phyloP scores from a whole-genome alignment of 306 rosid genomes.

The Herpetospermum pedunculosum region DNA sequence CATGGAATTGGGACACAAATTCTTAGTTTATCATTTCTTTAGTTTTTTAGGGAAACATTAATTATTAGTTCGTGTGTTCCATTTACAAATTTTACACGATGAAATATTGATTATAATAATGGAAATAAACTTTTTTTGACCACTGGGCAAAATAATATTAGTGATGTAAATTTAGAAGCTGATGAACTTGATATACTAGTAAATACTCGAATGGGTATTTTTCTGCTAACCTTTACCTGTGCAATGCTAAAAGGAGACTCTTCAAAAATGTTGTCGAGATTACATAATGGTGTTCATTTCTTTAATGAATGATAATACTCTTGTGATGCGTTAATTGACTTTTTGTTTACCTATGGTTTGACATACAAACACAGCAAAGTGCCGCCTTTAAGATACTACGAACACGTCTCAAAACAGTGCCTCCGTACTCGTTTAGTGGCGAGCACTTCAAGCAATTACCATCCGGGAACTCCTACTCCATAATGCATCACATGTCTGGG shows the following conservation, averaged over 20 bases:
- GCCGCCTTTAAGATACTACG: constrained; percentile 83
- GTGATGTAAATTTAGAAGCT: not conserved
- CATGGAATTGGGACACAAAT: not conserved
- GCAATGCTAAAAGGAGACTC: not conserved
- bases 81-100: not conserved
- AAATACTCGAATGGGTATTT: not conserved
- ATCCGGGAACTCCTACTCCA: constrained; percentile 49
- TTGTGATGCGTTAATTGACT: not conserved
- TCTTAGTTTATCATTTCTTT: not conserved
- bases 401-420: constrained; percentile 86
- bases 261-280: not conserved
- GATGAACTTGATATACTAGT: not conserved
- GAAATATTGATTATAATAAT: not conserved
- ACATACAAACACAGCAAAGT: constrained; percentile 67
- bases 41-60: not conserved
- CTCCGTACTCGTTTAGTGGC: constrained; percentile 50
- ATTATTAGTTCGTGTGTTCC: not conserved
- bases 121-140: not conserved
- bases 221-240: not conserved
- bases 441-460: constrained; percentile 45
- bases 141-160: not conserved
- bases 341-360: constrained; percentile 12
- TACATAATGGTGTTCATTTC: not conserved
- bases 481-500: constrained; percentile 43
- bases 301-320: not conserved